Base-by-base conservation (phyloP, 176 grass and related monocot species). In the Oryza punctata region DNA sequence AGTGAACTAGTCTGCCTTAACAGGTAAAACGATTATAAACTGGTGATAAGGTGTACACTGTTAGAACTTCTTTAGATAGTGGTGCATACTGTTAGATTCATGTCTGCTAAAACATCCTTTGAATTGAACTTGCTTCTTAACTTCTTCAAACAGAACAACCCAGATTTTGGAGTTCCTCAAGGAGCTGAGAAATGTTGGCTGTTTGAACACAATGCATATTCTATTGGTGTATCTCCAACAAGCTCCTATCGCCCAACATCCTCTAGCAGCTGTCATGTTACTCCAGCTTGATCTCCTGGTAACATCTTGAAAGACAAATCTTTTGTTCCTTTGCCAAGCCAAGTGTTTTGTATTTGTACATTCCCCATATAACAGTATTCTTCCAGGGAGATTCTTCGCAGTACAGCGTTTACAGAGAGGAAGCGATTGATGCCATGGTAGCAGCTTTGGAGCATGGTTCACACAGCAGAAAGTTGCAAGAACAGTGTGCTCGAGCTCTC, bases 271-370 rank as follows among this genome's bases (percentile, higher is more conserved):
- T 81, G 85, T 82, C 40, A 78, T 99, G 87, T 78, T 99, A 81
- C 85, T 99, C 67, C 89, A 92, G 67, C 87, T 99, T 52, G 96
- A 94, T 89, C 91, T 96, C 44, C 91, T 99, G 96, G 96, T 99
- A 92, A 68, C 72, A 73, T 50, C 61, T 87, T 25, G 33, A 76
- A 46, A n/a, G 23, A 77, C 7, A 21, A 32, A 81, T 52, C 10
- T 80, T 82, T 78, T 84, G 14, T 79, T 79, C 61, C 7, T 81
- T 85, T 67, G 1, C 40, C 19, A 16, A 63, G 30, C 18, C 46
- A 75, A 19, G 49, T 46, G 35, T 74, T 69, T 37, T 3, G n/a
- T 68, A 40, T 79, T 61, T 73, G 84, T 73, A 52, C 38, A 23
- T 68, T 83, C 46, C 79, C 61, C 74, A 75, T 83, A 83, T 23